phyloP scores from a whole-genome alignment of 768 basidiomycete genomes.

The Chalciporus pseudorubinellus region DNA sequence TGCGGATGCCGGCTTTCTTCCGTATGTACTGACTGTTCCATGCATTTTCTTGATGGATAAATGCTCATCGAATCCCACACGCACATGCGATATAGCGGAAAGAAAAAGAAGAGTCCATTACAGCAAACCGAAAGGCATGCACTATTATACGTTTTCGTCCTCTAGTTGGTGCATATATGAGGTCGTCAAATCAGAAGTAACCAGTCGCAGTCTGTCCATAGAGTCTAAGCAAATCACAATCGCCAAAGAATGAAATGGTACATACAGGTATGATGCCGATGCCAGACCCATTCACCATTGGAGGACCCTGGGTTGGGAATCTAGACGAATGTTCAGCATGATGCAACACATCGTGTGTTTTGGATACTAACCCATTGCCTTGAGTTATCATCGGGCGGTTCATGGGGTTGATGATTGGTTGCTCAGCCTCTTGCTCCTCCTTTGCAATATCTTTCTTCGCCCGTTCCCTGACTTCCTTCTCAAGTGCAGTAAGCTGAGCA shows the following conservation, averaged over 20 bases:
- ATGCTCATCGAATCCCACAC: not conserved
- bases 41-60: conserved; percentile 14
- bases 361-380: conserved; percentile 52
- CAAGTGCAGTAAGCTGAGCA: conserved; percentile 65
- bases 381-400: conserved; percentile 67
- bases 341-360: not conserved
- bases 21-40: not conserved
- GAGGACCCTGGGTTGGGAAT: conserved; percentile 62
- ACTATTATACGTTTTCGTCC: conserved; percentile 26
- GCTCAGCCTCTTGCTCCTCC: conserved; percentile 84
- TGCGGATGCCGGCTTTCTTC: not conserved
- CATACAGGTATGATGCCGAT: conserved; percentile 60
- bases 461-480: conserved; percentile 87
- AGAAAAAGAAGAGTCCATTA: conserved; percentile 23
- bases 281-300: conserved; percentile 52
- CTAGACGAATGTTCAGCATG: conserved; percentile 34
- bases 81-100: not conserved
- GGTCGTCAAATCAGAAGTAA: conserved; percentile 37
- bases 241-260: conserved; percentile 5
- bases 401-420: conserved; percentile 84
- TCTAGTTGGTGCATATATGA: conserved; percentile 4
- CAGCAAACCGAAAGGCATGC: conserved; percentile 18
- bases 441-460: conserved; percentile 85
- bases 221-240: conserved; percentile 6
- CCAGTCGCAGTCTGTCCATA: conserved; percentile 58